phyloP scores from a whole-genome alignment of 805 yeast species.

The Alloascoidea africana region DNA sequence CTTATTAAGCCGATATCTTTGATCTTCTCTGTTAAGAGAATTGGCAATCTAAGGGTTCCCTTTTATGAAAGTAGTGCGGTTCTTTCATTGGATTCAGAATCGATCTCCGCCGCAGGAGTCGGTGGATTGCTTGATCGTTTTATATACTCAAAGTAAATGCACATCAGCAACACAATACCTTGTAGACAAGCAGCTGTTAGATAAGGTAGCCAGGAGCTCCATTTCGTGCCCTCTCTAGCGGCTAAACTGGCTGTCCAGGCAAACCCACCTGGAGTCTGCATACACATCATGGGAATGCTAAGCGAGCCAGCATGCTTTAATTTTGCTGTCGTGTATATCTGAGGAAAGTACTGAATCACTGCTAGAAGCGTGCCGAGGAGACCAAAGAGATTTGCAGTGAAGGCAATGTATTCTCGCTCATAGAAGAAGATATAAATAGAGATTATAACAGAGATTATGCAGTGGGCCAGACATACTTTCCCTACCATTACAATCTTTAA shows the following conservation, averaged over 20 bases:
- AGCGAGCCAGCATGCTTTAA: constrained; percentile 70
- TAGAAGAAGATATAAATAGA: constrained; percentile 8
- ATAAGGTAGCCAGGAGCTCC: constrained; percentile 83
- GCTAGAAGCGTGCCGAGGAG: constrained; percentile 48
- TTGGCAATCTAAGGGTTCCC: too few species aligned
- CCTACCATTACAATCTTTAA: constrained; percentile 8
- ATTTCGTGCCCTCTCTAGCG: constrained; percentile 57
- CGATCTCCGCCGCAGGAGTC: too few species aligned
- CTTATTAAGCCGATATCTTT: too few species aligned
- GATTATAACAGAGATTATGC: constrained; percentile 17
- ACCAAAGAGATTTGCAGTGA: constrained; percentile 47
- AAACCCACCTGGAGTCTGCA: constrained; percentile 85
- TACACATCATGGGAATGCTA: constrained; percentile 65
- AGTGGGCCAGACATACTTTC: constrained; percentile 18
- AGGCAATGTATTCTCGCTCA: constrained; percentile 9
- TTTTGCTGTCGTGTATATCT: constrained; percentile 49
- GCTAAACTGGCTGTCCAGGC: constrained; percentile 63
- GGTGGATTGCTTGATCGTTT: constrained; percentile 3
- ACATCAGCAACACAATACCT: constrained; percentile 42
- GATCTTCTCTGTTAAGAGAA: too few species aligned
- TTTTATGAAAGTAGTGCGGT: too few species aligned
- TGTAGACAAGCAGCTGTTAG: constrained; percentile 59
- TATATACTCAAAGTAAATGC: constrained; percentile 30
- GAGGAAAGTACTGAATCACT: constrained; percentile 65
- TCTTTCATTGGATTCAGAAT: too few species aligned